Evolutionary conservation across 2,329 filamentous ascomycete species (phyloP).

Genomic region (Trichoderma harzianum): DNA sequence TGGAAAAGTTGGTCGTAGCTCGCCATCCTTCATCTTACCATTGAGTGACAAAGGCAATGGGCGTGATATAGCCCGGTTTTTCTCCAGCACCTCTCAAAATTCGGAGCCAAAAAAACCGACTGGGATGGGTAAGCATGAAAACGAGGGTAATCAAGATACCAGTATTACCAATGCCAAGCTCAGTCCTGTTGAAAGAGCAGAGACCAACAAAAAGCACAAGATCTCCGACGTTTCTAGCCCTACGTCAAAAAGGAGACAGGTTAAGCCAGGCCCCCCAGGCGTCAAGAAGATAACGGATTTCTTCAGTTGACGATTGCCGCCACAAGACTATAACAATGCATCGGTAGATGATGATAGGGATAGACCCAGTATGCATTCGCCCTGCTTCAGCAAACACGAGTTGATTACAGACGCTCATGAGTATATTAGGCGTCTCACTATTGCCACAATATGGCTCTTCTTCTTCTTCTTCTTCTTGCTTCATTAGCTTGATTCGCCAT

Average conservation of each 20-base stretch:
- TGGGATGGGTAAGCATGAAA: background rate
- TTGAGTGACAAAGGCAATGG: constrained; percentile 85
- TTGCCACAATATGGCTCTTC: background rate
- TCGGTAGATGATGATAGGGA: background rate
- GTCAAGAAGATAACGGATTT: background rate
- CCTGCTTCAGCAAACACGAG: background rate
- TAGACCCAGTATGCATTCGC: background rate
- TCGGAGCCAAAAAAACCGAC: background rate
- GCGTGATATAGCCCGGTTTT: constrained; percentile 91
- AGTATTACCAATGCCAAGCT: background rate
- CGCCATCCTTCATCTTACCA: constrained; percentile 76
- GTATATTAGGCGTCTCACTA: background rate
- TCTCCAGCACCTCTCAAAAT: constrained; percentile 49
- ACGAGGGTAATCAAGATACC: background rate
- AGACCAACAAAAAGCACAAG: background rate
- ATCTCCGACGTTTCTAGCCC: background rate
- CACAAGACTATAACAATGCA: background rate
- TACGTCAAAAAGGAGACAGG: background rate
- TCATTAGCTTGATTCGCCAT: background rate
- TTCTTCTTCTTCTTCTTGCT: background rate
- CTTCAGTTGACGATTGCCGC: background rate
- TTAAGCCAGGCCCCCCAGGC: background rate
- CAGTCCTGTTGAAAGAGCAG: background rate
- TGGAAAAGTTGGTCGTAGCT: constrained; percentile 91
- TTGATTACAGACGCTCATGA: background rate